phyloP scores from a whole-genome alignment of 306 rosid genomes.

The Bauhinia variegata region DNA sequence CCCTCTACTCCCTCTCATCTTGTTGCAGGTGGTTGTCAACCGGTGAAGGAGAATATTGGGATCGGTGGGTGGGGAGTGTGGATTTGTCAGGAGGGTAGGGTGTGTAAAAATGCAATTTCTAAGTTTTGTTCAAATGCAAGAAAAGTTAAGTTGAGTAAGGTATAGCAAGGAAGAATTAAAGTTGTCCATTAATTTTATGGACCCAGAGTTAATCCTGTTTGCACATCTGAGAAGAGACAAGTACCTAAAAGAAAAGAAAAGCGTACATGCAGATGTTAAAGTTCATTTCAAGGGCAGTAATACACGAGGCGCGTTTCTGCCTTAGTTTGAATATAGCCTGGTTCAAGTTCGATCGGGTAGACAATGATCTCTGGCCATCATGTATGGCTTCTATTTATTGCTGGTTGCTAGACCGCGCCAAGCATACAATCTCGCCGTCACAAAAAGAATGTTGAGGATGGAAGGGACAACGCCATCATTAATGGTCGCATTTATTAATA shows the following conservation, averaged over 20 bases:
- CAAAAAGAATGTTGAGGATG: conserved; percentile 27
- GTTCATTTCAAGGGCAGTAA: conserved; percentile 30
- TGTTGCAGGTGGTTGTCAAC: too few species aligned
- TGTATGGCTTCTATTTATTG: not conserved
- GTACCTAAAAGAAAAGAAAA: conserved; percentile 25
- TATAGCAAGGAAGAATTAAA: not conserved
- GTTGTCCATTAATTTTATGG: not conserved
- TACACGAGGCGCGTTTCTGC: conserved; percentile 37
- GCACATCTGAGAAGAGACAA: conserved; percentile 33
- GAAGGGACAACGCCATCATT: conserved; percentile 34
- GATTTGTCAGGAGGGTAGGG: too few species aligned
- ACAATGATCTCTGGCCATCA: conserved; percentile 19
- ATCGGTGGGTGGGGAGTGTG: too few species aligned
- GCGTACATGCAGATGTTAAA: conserved; percentile 16
- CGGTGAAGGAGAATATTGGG: too few species aligned
- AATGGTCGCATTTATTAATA: conserved; percentile 19
- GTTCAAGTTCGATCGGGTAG: conserved; percentile 1
- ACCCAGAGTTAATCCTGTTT: conserved; percentile 11
- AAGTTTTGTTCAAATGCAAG: too few species aligned
- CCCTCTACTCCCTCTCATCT: too few species aligned
- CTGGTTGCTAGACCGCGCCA: not conserved
- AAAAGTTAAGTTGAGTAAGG: too few species aligned
- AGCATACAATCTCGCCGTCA: not conserved
- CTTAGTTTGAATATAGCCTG: conserved; percentile 14
- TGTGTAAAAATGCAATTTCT: too few species aligned